Evolutionary conservation across 805 yeast species (phyloP).

Genomic region (Lipomyces anomalus): DNA sequence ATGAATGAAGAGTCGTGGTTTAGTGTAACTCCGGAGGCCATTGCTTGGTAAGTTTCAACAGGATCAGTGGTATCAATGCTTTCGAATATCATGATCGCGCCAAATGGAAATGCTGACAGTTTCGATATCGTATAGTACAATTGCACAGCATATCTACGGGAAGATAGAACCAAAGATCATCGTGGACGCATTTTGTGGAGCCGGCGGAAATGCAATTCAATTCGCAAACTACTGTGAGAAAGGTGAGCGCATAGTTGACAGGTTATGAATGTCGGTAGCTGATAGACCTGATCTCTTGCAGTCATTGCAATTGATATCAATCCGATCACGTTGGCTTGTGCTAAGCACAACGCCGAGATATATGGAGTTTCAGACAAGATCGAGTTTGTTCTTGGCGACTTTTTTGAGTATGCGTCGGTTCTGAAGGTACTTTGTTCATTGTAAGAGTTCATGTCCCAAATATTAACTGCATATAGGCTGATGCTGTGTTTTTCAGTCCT

Average conservation of each 20-base stretch:
- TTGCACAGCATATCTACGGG: conserved; percentile 20
- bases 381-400: conserved; percentile 46
- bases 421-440: not conserved
- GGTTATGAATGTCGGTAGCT: not conserved
- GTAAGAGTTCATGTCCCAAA: not conserved
- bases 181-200: conserved; percentile 71
- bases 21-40: conserved; percentile 71
- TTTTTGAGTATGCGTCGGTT: conserved; percentile 32
- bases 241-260: conserved; percentile 2
- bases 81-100: conserved; percentile 32
- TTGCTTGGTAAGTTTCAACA: conserved; percentile 44
- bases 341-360: conserved; percentile 53
- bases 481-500: conserved; percentile 67
- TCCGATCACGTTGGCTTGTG: conserved; percentile 56
- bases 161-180: conserved; percentile 25
- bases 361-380: conserved; percentile 52
- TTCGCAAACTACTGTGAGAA: conserved; percentile 46
- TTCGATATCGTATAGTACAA: conserved; percentile 43
- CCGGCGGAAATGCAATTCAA: conserved; percentile 75
- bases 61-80: not conserved
- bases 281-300: conserved; percentile 4
- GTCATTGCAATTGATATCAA: conserved; percentile 63
- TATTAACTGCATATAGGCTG: conserved; percentile 33
- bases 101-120: conserved; percentile 46
- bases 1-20: conserved; percentile 74